A percentile compares a stretch with the other conserved stretches of the same genome.
Conservation (phyloP, 805 yeast species). For the Kazachstania bromeliacearum region DNA sequence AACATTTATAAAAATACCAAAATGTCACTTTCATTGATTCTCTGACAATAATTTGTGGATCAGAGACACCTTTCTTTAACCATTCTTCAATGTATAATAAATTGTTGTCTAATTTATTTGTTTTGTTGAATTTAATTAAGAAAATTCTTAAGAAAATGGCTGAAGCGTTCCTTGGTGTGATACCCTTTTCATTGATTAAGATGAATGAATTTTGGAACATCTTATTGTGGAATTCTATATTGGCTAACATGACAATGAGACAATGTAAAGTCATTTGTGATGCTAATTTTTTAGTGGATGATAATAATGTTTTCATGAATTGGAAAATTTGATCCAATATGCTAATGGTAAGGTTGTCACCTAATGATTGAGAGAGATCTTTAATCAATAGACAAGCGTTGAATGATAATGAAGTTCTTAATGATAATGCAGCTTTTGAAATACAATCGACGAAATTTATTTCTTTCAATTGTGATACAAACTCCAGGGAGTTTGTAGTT, state of each 20-base stretch:
- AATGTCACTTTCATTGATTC: conserved; percentile 63
- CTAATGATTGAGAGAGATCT: conserved; percentile 37
- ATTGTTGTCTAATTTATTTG: conserved; percentile 30
- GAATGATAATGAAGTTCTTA: conserved; percentile 74
- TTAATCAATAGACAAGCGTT: conserved; percentile 70
- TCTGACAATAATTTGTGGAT: conserved; percentile 74
- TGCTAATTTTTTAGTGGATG: conserved; percentile 33
- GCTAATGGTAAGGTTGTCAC: conserved; percentile 22
- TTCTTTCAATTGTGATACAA: conserved; percentile 27
- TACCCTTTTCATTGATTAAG: conserved; percentile 59
- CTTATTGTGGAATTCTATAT: conserved; percentile 46
- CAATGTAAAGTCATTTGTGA: conserved; percentile 31
- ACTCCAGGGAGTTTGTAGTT: conserved; percentile 30
- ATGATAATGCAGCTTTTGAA: conserved; percentile 54
- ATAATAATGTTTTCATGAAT: conserved; percentile 26
- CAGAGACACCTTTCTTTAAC: conserved; percentile 54
- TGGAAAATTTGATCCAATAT: conserved; percentile 29
- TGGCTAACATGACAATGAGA: conserved; percentile 42
- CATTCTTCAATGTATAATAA: conserved; percentile 35
- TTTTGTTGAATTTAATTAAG: conserved; percentile 40
- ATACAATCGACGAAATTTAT: conserved; percentile 49
- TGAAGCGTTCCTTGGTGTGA: conserved; percentile 60
- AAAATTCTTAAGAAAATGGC: conserved; percentile 62
- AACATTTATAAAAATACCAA: conserved; percentile 55
- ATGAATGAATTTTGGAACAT: conserved; percentile 39